Evolutionary conservation across 176 grass and related monocot species (phyloP).

Genomic region (Phragmites australis): DNA sequence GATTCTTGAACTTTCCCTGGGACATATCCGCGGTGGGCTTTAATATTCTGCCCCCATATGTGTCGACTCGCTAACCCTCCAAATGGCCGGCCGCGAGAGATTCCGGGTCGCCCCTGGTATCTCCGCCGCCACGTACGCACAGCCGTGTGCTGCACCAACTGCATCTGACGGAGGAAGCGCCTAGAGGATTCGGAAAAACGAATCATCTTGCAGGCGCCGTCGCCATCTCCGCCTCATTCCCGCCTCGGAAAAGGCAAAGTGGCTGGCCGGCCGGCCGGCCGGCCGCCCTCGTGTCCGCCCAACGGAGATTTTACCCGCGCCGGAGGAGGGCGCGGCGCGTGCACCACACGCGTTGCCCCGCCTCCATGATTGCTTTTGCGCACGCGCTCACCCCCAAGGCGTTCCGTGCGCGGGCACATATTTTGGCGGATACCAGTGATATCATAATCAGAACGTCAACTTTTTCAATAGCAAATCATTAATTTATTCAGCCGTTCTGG

Average conservation of each 20-base stretch:
- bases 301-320: not conserved
- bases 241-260: not conserved
- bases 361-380: constrained; percentile 11
- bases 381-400: not conserved
- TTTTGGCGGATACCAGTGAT: too few relatives aligned
- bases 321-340: not conserved
- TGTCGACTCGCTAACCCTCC: not conserved
- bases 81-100: not conserved
- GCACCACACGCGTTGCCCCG: not conserved
- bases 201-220: not conserved
- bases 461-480: too few relatives aligned
- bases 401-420: not conserved
- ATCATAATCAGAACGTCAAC: too few relatives aligned
- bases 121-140: not conserved
- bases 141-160: not conserved
- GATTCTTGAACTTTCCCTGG: not conserved
- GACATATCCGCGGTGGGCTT: not conserved
- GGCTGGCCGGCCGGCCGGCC: too few relatives aligned
- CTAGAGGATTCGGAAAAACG: constrained; percentile 6
- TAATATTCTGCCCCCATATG: not conserved
- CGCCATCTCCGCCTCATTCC: too few relatives aligned
- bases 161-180: not conserved
- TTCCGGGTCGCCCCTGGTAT: not conserved
- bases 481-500: too few relatives aligned
- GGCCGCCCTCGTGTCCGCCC: not conserved